Evolutionary conservation across 805 yeast genomes (phyloP).

Genomic region (Ogataea kodamae): DNA sequence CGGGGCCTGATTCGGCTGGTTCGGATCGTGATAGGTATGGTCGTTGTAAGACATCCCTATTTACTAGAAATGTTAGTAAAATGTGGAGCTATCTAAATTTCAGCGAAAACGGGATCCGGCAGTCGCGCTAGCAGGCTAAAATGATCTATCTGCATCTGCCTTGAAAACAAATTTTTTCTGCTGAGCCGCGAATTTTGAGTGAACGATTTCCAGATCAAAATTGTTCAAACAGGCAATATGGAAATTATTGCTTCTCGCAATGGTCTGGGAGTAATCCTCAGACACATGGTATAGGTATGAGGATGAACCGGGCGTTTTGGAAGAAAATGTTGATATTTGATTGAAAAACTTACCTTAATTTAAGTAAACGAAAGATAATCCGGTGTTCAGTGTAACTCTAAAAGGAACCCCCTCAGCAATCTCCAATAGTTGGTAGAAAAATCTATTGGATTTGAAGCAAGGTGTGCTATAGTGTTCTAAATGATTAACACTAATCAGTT

Average conservation of each 20-base stretch:
- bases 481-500: conserved; percentile 7
- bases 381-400: conserved; percentile 10
- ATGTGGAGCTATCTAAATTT: conserved; percentile 4
- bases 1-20: conserved; percentile 26
- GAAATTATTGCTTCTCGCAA: no score
- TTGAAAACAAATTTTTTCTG: conserved; percentile 11
- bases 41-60: conserved; percentile 58
- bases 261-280: no score
- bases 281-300: no score
- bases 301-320: no score
- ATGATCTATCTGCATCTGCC: conserved; percentile 11
- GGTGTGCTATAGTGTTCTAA: conserved; percentile 3
- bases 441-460: conserved; percentile 7
- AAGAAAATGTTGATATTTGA: no score
- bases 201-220: conserved; percentile 7
- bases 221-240: no score
- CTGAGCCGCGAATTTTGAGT: conserved; percentile 9
- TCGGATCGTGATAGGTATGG: conserved; percentile 41
- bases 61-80: conserved; percentile 11
- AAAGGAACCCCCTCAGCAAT: conserved; percentile 4
- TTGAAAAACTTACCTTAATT: conserved; percentile 5
- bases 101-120: conserved; percentile 9
- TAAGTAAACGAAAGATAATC: conserved; percentile 9
- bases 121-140: not conserved
- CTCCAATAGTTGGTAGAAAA: conserved; percentile 6